Percentiles rank a stretch among this genome's conserved stretches.
These are phyloP conservation scores for Cutaneotrichosporon sp. DNA, from an alignment of 1,284 basidiomycete genomes.

Conservation along the genomic window DNA sequence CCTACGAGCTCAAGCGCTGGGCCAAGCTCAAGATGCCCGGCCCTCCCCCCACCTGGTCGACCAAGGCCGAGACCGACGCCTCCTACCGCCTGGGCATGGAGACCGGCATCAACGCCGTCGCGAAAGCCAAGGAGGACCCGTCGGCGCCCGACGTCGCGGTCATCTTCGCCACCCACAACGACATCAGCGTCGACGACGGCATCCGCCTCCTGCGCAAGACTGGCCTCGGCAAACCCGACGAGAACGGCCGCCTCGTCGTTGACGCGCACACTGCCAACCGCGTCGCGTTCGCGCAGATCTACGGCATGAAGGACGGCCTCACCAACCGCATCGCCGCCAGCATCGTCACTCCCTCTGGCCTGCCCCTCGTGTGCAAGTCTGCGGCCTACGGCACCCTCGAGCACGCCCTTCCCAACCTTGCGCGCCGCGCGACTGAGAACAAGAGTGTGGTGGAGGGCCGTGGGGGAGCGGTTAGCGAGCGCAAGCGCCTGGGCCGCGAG, in stretches of 20 bases:
- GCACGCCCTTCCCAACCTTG: not conserved
- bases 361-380: constrained; percentile 7
- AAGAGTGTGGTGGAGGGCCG: not conserved
- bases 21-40: not conserved
- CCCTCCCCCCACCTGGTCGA: not conserved
- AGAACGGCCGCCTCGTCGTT: not conserved
- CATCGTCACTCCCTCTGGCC: not conserved
- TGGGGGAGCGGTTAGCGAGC: not conserved
- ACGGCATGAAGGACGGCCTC: constrained; percentile 12
- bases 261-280: not conserved
- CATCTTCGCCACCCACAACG: constrained; percentile 12
- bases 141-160: constrained; percentile 4
- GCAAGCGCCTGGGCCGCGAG: constrained; percentile 6
- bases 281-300: constrained; percentile 10
- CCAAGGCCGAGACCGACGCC: constrained; percentile 4
- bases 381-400: not conserved
- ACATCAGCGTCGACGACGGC: constrained; percentile 6
- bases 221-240: not conserved
- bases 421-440: not conserved
- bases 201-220: not conserved
- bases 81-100: not conserved
- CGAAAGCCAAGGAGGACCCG: not conserved
- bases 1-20: constrained; percentile 4
- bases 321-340: constrained; percentile 9
- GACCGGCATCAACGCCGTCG: not conserved